Evolutionary conservation across 495 filamentous ascomycete genomes (phyloP).

Genomic region (Amphirosellinia nigrospora): DNA sequence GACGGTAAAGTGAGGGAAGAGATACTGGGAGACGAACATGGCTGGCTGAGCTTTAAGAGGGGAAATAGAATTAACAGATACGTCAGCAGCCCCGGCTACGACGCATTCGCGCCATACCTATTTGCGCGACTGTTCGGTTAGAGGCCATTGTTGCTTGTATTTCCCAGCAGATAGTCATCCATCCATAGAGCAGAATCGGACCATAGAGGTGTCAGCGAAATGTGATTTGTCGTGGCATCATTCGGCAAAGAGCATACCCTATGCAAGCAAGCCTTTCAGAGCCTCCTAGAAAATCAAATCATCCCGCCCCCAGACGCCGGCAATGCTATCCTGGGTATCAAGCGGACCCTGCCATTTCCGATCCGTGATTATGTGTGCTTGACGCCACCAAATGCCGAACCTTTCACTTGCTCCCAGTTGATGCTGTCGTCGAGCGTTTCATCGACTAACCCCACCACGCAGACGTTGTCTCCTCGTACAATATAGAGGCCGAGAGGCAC

Average conservation of each 20-base stretch:
- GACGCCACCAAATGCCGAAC: constrained; percentile 79
- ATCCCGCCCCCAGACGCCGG: constrained; percentile 26
- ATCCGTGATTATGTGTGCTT: constrained; percentile 59
- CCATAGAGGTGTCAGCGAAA: constrained; percentile 34
- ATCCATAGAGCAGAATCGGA: constrained; percentile 34
- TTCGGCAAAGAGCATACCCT: constrained; percentile 43
- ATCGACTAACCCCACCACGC: constrained; percentile 87
- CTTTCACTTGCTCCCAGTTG: constrained; percentile 88
- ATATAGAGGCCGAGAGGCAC: constrained; percentile 88
- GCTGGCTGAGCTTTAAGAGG: constrained; percentile 71
- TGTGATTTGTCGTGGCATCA: constrained; percentile 38
- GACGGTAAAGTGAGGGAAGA: constrained; percentile 56
- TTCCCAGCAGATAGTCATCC: constrained; percentile 20
- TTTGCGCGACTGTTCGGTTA: constrained; percentile 55
- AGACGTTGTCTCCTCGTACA: constrained; percentile 93
- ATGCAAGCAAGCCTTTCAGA: no score
- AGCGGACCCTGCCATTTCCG: neutral
- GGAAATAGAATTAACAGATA: constrained; percentile 82
- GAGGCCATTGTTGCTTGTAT: constrained; percentile 13
- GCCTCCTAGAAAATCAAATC: constrained; percentile 24
- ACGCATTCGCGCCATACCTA: constrained; percentile 55
- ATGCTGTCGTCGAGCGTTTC: constrained; percentile 86
- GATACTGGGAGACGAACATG: constrained; percentile 68
- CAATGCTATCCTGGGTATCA: constrained; percentile 19
- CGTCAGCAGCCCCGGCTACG: constrained; percentile 62